Percentiles rank a stretch among this genome's conserved stretches.
phyloP scores from a whole-genome alignment of 495 filamentous ascomycete genomes.

The Podospora anserina region DNA sequence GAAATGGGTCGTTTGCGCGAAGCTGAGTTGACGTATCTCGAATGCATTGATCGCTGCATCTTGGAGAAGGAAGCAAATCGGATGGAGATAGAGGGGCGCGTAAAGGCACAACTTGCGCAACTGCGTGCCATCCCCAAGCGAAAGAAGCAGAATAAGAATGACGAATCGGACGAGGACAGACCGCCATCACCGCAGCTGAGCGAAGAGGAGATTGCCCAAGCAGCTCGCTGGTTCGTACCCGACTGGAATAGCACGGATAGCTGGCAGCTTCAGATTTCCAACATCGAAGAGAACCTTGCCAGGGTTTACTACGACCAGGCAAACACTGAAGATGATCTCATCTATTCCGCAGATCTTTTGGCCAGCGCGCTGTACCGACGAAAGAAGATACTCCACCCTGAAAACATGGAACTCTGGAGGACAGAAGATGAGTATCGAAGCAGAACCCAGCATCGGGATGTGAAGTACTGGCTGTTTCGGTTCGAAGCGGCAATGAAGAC shows the following conservation, averaged over 20 bases:
- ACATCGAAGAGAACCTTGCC: not conserved
- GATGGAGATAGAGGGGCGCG: not conserved
- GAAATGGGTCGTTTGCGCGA: slow-evolving; percentile 10
- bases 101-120: not conserved
- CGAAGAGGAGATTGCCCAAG: too few relatives aligned
- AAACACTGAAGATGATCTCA: not conserved
- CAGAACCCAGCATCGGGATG: not conserved
- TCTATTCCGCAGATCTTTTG: not conserved
- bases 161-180: not conserved
- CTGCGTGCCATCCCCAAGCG: not conserved
- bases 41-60: not conserved
- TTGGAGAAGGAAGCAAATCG: not conserved
- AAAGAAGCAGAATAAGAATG: not conserved
- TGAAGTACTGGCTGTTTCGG: not conserved
- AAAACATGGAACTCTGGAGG: not conserved
- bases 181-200: too few relatives aligned
- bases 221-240: too few relatives aligned
- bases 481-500: not conserved
- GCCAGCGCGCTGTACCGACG: not conserved
- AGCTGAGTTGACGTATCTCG: not conserved
- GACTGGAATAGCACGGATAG: too few relatives aligned
- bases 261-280: too few relatives aligned
- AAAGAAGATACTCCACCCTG: not conserved
- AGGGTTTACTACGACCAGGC: not conserved
- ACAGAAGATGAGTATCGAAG: not conserved